phyloP scores from a whole-genome alignment of 148 eudicot species.

The Rhododendron kiyosumense region DNA sequence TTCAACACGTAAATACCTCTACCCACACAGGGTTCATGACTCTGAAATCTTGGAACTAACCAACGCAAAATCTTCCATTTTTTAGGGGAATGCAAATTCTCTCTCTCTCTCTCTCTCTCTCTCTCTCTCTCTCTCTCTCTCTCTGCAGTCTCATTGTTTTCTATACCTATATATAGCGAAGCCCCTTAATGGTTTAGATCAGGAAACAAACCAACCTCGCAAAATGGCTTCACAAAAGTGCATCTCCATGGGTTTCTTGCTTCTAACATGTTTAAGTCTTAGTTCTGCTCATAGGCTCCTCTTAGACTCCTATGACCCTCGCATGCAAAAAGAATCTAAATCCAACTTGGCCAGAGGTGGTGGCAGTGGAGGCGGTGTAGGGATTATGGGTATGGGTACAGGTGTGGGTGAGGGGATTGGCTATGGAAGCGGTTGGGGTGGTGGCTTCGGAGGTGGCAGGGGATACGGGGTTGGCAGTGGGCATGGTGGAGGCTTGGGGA shows the following conservation, averaged over 20 bases:
- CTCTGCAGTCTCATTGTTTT: background rate
- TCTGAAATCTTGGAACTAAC: background rate
- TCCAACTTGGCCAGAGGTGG: background rate
- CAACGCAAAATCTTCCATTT: background rate
- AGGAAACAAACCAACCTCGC: background rate
- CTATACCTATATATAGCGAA: background rate
- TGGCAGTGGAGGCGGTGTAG: background rate
- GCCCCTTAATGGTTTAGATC: background rate
- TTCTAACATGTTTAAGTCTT: background rate
- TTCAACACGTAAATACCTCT: background rate
- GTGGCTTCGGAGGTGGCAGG: background rate
- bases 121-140: no score
- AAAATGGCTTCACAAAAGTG: background rate
- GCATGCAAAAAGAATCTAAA: background rate
- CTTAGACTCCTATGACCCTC: background rate
- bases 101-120: background rate
- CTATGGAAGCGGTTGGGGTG: background rate
- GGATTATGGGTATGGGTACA: background rate
- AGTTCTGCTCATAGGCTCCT: constrained; percentile 6
- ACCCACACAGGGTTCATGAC: constrained; percentile 3
- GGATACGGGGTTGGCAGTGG: no score
- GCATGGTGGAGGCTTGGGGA: no score
- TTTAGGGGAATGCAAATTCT: background rate
- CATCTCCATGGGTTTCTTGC: background rate
- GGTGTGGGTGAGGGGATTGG: background rate